Evolutionary conservation across 768 basidiomycete species (phyloP).

Genomic region (Russula dissimulans): DNA sequence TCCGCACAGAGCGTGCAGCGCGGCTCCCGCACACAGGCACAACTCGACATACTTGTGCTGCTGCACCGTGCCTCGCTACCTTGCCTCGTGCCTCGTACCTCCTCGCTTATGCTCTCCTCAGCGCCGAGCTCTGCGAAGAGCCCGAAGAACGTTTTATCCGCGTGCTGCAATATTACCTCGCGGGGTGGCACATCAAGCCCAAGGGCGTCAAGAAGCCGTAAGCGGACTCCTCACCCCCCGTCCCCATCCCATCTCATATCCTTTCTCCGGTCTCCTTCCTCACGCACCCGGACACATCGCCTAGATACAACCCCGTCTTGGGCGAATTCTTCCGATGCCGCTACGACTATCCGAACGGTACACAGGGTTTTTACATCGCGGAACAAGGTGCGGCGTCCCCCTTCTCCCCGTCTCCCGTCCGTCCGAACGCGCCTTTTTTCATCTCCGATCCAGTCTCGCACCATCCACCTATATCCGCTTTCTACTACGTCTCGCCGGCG

Average conservation of each 20-base stretch:
- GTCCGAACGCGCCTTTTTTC: too few species aligned
- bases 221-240: conserved; percentile 26
- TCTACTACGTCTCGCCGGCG: conserved; percentile 88
- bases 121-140: conserved; percentile 71
- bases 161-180: conserved; percentile 89
- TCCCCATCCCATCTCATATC: not conserved
- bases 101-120: conserved; percentile 24
- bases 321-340: conserved; percentile 97
- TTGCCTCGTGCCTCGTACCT: not conserved
- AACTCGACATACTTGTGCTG: not conserved
- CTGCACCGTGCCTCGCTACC: not conserved
- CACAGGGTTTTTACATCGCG: conserved; percentile 92
- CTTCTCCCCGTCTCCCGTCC: not conserved
- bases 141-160: conserved; percentile 86
- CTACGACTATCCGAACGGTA: conserved; percentile 85
- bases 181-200: conserved; percentile 99
- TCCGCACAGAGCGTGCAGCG: not conserved
- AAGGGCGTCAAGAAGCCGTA: conserved; percentile 99
- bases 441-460: conserved; percentile 62
- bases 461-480: conserved; percentile 92
- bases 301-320: conserved; percentile 90
- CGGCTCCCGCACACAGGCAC: not conserved
- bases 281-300: not conserved
- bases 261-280: not conserved
- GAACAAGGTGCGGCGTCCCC: conserved; percentile 66